Evolutionary conservation across 768 basidiomycete genomes (phyloP).

Genomic region (Pulveroboletus sp.): DNA sequence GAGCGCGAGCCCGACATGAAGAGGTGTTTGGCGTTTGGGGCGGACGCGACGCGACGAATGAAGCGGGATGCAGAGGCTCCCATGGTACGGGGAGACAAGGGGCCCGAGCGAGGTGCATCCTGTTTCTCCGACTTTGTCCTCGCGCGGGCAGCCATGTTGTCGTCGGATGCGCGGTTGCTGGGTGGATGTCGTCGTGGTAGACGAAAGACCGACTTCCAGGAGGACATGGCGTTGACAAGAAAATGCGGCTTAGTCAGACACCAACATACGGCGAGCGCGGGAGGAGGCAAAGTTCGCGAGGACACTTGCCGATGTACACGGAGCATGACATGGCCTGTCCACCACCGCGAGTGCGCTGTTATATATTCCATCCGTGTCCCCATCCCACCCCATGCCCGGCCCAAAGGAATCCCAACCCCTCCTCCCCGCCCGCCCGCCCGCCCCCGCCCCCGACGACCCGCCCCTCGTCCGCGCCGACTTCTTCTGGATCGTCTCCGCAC

Average conservation of each 20-base stretch:
- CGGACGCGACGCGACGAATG: slow-evolving; percentile 92
- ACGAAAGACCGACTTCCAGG: slow-evolving; percentile 77
- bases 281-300: slow-evolving; percentile 8
- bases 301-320: slow-evolving; percentile 27
- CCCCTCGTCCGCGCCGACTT: slow-evolving; percentile 51
- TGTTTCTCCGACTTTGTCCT: slow-evolving; percentile 51
- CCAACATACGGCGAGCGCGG: slow-evolving; percentile 12
- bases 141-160: slow-evolving; percentile 20
- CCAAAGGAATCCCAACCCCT: slow-evolving; percentile 54
- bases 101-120: slow-evolving; percentile 44
- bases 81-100: slow-evolving; percentile 67
- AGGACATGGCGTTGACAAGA: slow-evolving; percentile 9
- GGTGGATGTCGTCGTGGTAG: slow-evolving; percentile 56
- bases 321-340: slow-evolving; percentile 30
- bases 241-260: not conserved
- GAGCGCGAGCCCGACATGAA: slow-evolving; percentile 64
- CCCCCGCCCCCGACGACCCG: slow-evolving; percentile 24
- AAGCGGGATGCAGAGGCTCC: slow-evolving; percentile 80
- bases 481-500: slow-evolving; percentile 68
- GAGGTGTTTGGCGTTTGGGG: slow-evolving; percentile 93
- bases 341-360: slow-evolving; percentile 18
- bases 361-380: slow-evolving; percentile 19
- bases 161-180: too few species aligned
- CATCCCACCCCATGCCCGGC: slow-evolving; percentile 25
- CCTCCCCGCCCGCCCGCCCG: slow-evolving; percentile 38